Evolutionary conservation across 768 basidiomycete genomes (phyloP).

Genomic region (Tulasnella calospora): DNA sequence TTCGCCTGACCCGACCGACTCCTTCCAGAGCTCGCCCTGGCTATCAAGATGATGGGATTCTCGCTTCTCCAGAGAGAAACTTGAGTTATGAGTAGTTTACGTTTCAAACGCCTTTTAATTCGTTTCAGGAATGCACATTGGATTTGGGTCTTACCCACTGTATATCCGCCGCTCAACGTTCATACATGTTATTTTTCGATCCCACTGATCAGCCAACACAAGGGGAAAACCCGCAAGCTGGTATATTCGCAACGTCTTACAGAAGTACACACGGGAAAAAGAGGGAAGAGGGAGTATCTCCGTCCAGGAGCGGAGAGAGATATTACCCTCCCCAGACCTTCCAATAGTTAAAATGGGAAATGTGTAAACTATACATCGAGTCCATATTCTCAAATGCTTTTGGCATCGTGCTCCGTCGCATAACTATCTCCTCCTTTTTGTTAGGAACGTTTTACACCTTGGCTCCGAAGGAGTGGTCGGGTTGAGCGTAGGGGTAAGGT

Average conservation of each 20-base stretch:
- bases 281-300: neutral
- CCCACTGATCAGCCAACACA: too few relatives aligned
- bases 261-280: neutral
- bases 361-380: neutral
- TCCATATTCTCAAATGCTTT: neutral
- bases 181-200: too few relatives aligned
- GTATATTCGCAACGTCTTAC: neutral
- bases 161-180: too few relatives aligned
- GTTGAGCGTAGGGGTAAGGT: constrained; percentile 19
- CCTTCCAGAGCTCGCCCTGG: neutral
- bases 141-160: too few relatives aligned
- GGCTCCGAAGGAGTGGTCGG: constrained; percentile 20
- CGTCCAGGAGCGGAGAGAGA: neutral
- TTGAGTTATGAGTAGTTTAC: neutral
- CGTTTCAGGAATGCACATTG: neutral
- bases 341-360: neutral
- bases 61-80: neutral
- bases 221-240: neutral
- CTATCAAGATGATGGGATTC: neutral
- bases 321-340: neutral
- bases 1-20: neutral
- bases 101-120: neutral
- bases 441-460: constrained; percentile 8
- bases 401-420: neutral
- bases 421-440: neutral